Evolutionary conservation across 257 asterid genomes (phyloP).

Genomic region (Solanum pennellii): DNA sequence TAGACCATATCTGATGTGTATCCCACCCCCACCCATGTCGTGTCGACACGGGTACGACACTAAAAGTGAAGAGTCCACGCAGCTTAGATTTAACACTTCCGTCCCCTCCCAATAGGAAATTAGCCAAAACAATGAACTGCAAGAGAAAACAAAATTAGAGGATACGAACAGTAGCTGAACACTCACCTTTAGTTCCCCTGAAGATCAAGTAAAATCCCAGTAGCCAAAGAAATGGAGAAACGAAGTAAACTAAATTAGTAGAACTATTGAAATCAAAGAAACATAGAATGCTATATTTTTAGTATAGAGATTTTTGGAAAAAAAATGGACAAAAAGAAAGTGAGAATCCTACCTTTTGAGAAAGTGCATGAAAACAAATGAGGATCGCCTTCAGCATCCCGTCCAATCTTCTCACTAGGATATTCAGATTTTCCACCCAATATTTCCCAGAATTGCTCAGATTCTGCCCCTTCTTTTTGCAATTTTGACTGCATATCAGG

Average conservation of each 20-base stretch:
- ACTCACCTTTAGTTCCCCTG: slow-evolving; percentile 85
- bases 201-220: slow-evolving; percentile 26
- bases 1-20: neutral
- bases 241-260: slow-evolving; percentile 26
- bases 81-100: neutral
- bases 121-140: neutral
- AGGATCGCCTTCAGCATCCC: slow-evolving; percentile 83
- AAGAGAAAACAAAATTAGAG: neutral
- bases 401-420: slow-evolving; percentile 78
- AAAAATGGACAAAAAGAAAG: neutral
- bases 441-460: slow-evolving; percentile 94
- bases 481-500: slow-evolving; percentile 78
- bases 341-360: slow-evolving; percentile 43
- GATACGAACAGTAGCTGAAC: slow-evolving; percentile 3
- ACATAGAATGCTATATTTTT: neutral
- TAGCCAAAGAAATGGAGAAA: slow-evolving; percentile 13
- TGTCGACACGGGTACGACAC: neutral
- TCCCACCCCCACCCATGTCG: neutral
- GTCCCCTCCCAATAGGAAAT: neutral
- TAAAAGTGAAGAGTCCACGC: neutral
- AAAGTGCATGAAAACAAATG: slow-evolving; percentile 80
- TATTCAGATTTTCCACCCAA: slow-evolving; percentile 93
- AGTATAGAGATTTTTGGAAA: neutral
- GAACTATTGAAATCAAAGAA: neutral
- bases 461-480: slow-evolving; percentile 91